Conservation (phyloP, 2,329 filamentous ascomycete genomes). For the Metarhizium album region DNA sequence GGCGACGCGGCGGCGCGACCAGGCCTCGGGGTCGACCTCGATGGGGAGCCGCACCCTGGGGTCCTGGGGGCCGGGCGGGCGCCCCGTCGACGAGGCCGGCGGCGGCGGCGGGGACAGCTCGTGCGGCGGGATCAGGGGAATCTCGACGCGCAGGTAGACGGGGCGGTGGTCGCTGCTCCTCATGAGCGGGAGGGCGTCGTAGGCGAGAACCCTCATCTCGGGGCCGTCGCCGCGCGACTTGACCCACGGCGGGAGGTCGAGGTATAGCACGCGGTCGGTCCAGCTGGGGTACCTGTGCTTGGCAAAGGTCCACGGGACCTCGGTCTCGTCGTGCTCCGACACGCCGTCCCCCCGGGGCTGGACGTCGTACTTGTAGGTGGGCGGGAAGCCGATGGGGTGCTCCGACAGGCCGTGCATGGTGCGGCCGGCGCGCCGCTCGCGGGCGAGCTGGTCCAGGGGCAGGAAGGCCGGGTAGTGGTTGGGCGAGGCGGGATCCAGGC, state of each 20-base stretch:
- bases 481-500: constrained; percentile 40
- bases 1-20: constrained; percentile 38
- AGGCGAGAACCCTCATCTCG: constrained; percentile 46
- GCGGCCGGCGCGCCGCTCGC: constrained; percentile 56
- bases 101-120: constrained; percentile 26
- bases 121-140: constrained; percentile 46
- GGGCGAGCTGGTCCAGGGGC: constrained; percentile 64
- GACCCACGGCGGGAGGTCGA: constrained; percentile 48
- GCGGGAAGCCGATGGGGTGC: constrained; percentile 65
- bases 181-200: constrained; percentile 67
- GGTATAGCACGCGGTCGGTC: constrained; percentile 84
- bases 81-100: constrained; percentile 1
- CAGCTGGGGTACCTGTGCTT: constrained; percentile 79
- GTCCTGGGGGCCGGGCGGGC: constrained; percentile 21
- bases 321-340: constrained; percentile 17
- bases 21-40: constrained; percentile 43
- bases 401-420: constrained; percentile 74
- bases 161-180: constrained; percentile 80
- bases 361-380: constrained; percentile 82
- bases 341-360: constrained; percentile 11
- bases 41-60: constrained; percentile 37
- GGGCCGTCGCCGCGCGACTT: constrained; percentile 17
- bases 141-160: constrained; percentile 59
- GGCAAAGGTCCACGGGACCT: constrained; percentile 60
- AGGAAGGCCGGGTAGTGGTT: constrained; percentile 59